These are phyloP conservation scores for Dichotomocladium elegans DNA, from an alignment of 371 early-diverging fungal species.

Conservation along the genomic window DNA sequence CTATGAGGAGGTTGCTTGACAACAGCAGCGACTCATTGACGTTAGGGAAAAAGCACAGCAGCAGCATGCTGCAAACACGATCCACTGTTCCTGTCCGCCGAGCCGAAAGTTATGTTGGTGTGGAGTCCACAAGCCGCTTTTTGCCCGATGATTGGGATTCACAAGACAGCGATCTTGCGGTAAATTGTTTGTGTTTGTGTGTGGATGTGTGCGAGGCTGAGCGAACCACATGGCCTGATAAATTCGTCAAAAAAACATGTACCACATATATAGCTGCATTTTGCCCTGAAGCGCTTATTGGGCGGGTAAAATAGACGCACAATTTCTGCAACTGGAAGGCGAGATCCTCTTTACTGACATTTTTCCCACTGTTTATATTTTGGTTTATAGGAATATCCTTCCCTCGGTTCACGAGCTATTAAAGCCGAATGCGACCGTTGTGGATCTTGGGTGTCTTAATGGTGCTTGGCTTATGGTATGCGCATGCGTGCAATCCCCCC, in stretches of 20 bases:
- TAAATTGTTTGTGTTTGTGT: conserved; percentile 2
- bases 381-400: too few species aligned
- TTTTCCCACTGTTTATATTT: too few species aligned
- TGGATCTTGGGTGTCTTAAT: conserved; percentile 19
- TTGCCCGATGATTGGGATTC: conserved; percentile 18
- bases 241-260: background rate
- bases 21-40: background rate
- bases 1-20: background rate
- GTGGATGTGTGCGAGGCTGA: too few species aligned
- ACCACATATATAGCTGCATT: conserved; percentile 15
- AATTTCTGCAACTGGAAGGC: background rate
- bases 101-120: conserved; percentile 6
- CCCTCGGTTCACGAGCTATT: too few species aligned
- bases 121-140: conserved; percentile 20
- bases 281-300: conserved; percentile 16
- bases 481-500: background rate
- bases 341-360: too few species aligned
- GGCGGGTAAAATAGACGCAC: conserved; percentile 8
- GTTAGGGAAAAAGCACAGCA: background rate
- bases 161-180: conserved; percentile 12
- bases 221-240: too few species aligned
- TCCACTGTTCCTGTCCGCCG: too few species aligned
- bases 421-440: conserved; percentile 1
- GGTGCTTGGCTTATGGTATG: conserved; percentile 21
- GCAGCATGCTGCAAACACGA: too few species aligned